These are phyloP conservation scores for Alternaria arbusti DNA, from an alignment of 2,329 filamentous ascomycete genomes.

Conservation along the genomic window DNA sequence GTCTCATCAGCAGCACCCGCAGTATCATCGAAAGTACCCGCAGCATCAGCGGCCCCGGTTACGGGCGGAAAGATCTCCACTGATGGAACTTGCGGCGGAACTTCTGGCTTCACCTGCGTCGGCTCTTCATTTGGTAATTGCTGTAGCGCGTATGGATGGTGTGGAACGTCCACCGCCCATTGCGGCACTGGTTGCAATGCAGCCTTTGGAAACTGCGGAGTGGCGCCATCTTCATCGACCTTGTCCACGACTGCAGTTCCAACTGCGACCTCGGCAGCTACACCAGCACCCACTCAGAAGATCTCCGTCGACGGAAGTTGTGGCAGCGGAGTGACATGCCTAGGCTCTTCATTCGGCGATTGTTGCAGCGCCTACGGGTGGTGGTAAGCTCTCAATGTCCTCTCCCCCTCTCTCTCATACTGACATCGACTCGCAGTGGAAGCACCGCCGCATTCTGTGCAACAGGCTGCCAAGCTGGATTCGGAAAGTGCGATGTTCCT, in stretches of 20 bases:
- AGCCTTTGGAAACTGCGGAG: constrained; percentile 39
- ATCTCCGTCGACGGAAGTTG: constrained; percentile 34
- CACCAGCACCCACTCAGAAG: constrained; percentile 17
- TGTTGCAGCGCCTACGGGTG: constrained; percentile 54
- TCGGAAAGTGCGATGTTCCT: constrained; percentile 25
- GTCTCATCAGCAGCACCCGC: neutral
- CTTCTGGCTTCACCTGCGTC: constrained; percentile 44
- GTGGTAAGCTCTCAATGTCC: constrained; percentile 23
- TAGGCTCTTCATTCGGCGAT: constrained; percentile 50
- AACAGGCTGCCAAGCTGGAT: constrained; percentile 40
- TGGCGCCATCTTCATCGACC: neutral
- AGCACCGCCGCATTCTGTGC: constrained; percentile 36
- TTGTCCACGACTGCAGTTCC: neutral
- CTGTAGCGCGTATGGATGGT: constrained; percentile 52
- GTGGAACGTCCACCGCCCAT: constrained; percentile 37
- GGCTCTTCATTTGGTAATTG: constrained; percentile 54
- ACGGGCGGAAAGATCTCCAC: constrained; percentile 13
- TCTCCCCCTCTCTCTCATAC: neutral
- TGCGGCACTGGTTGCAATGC: constrained; percentile 41
- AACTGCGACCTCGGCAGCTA: constrained; percentile 3
- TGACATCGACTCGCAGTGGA: constrained; percentile 25
- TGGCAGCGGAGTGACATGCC: constrained; percentile 35
- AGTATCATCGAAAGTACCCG: neutral
- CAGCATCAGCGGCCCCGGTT: neutral
- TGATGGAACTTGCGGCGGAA: constrained; percentile 30